Evolutionary conservation across 768 basidiomycete species (phyloP).

Genomic region (Mycena maculata): DNA sequence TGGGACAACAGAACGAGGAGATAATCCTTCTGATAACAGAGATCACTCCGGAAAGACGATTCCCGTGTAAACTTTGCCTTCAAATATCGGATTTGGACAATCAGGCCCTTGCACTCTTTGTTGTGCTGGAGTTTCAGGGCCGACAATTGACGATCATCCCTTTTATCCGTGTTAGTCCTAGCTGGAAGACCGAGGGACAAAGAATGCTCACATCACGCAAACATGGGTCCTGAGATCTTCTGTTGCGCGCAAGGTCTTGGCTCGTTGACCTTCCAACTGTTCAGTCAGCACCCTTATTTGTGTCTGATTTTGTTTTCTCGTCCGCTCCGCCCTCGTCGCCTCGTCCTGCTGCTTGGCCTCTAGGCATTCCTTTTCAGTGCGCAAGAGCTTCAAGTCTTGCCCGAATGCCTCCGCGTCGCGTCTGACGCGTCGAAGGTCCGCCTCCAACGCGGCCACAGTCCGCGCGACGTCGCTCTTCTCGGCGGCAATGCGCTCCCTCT

Average conservation of each 20-base stretch:
- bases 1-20: slow-evolving; percentile 77
- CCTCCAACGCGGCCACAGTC: slow-evolving; percentile 75
- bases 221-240: slow-evolving; percentile 66
- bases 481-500: slow-evolving; percentile 68
- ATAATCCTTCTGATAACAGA: slow-evolving; percentile 91
- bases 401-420: slow-evolving; percentile 84
- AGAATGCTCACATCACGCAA: slow-evolving; percentile 65
- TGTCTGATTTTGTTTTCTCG: slow-evolving; percentile 74
- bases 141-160: slow-evolving; percentile 66
- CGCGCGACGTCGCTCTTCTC: slow-evolving; percentile 76
- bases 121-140: slow-evolving; percentile 76
- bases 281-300: slow-evolving; percentile 76
- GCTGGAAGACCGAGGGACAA: neutral
- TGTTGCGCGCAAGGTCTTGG: slow-evolving; percentile 57
- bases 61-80: slow-evolving; percentile 94
- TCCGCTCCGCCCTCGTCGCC: slow-evolving; percentile 63
- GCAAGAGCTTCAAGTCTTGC: slow-evolving; percentile 76
- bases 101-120: slow-evolving; percentile 89
- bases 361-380: slow-evolving; percentile 73
- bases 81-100: slow-evolving; percentile 91
- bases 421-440: slow-evolving; percentile 80
- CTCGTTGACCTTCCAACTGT: slow-evolving; percentile 68
- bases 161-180: slow-evolving; percentile 42
- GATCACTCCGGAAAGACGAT: slow-evolving; percentile 76
- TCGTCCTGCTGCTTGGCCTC: slow-evolving; percentile 70